phyloP scores from a whole-genome alignment of 352 stramenopile species.

The Phytophthora sp. region DNA sequence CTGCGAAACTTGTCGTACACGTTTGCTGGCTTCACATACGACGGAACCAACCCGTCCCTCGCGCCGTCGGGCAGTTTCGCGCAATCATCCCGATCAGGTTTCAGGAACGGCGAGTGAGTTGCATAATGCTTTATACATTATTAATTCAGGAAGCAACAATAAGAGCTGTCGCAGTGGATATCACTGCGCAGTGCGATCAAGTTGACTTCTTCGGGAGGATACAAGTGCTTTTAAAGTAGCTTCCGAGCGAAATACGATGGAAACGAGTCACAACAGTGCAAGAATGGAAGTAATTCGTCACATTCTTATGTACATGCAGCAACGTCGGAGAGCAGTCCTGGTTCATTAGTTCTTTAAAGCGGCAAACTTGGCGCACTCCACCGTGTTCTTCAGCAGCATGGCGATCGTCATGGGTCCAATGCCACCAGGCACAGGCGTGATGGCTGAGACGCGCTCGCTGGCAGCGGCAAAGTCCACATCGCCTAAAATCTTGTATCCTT shows the following conservation, averaged over 20 bases:
- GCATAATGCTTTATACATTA: slow-evolving; percentile 31
- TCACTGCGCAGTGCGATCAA: slow-evolving; percentile 1
- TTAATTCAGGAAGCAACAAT: slow-evolving; percentile 36
- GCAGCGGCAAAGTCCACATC: slow-evolving; percentile 96
- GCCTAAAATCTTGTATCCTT: slow-evolving; percentile 95
- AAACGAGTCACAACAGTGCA: too few relatives aligned
- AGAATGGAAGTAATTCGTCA: slow-evolving; percentile 42
- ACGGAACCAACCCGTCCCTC: slow-evolving; percentile 62
- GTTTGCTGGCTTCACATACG: slow-evolving; percentile 86
- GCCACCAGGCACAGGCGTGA: slow-evolving; percentile 96
- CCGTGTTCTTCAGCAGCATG: slow-evolving; percentile 91
- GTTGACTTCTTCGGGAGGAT: slow-evolving; percentile 8
- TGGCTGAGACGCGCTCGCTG: slow-evolving; percentile 86
- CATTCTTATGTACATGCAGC: slow-evolving; percentile 24
- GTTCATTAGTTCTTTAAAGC: slow-evolving; percentile 19
- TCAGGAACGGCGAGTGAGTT: too few relatives aligned
- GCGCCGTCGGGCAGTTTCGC: slow-evolving; percentile 44
- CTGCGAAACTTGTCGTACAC: slow-evolving; percentile 87
- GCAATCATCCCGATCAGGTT: slow-evolving; percentile 31
- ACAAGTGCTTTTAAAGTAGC: too few relatives aligned
- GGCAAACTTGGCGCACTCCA: slow-evolving; percentile 65
- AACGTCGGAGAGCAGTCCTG: not conserved
- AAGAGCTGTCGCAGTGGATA: not conserved
- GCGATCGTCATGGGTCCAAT: slow-evolving; percentile 99
- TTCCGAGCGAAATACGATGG: too few relatives aligned